A percentile compares a stretch with the other conserved stretches of the same genome.
These are phyloP conservation scores for Trichoderma aggressivum DNA, from an alignment of 2,329 filamentous ascomycete species.

Conservation along the genomic window DNA sequence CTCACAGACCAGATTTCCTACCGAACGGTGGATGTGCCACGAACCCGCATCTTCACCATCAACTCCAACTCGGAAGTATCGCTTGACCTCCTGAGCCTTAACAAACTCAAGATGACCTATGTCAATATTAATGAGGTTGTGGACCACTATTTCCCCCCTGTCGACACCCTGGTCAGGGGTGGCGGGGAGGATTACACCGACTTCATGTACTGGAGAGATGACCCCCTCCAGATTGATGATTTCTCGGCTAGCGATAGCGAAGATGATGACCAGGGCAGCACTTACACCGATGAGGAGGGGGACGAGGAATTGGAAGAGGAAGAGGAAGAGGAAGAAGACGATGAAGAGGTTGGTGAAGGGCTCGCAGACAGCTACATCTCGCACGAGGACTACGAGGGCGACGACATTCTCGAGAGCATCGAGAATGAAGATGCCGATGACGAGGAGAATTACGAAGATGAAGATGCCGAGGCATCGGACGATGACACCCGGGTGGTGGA, in stretches of 20 bases:
- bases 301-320: slow-evolving; percentile 28
- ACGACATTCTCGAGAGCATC: slow-evolving; percentile 28
- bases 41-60: slow-evolving; percentile 95
- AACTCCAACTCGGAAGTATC: slow-evolving; percentile 97
- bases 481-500: slow-evolving; percentile 31
- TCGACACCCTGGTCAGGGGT: slow-evolving; percentile 79
- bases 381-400: slow-evolving; percentile 45
- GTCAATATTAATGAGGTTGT: slow-evolving; percentile 96
- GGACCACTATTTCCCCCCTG: slow-evolving; percentile 95
- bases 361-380: slow-evolving; percentile 57
- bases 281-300: slow-evolving; percentile 46
- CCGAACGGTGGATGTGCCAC: slow-evolving; percentile 90
- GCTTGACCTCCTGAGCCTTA: slow-evolving; percentile 82
- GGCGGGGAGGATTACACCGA: slow-evolving; percentile 95
- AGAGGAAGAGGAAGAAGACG: slow-evolving; percentile 29
- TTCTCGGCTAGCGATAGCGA: slow-evolving; percentile 72
- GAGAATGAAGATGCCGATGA: slow-evolving; percentile 37
- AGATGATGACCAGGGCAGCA: slow-evolving; percentile 45
- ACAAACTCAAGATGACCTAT: slow-evolving; percentile 95
- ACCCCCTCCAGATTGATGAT: slow-evolving; percentile 77
- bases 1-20: slow-evolving; percentile 96
- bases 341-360: slow-evolving; percentile 40
- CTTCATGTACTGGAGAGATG: slow-evolving; percentile 93
- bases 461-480: slow-evolving; percentile 21
- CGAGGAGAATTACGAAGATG: slow-evolving; percentile 29